These are phyloP conservation scores for Suillus spraguei DNA, from an alignment of 768 basidiomycete genomes.

Conservation along the genomic window DNA sequence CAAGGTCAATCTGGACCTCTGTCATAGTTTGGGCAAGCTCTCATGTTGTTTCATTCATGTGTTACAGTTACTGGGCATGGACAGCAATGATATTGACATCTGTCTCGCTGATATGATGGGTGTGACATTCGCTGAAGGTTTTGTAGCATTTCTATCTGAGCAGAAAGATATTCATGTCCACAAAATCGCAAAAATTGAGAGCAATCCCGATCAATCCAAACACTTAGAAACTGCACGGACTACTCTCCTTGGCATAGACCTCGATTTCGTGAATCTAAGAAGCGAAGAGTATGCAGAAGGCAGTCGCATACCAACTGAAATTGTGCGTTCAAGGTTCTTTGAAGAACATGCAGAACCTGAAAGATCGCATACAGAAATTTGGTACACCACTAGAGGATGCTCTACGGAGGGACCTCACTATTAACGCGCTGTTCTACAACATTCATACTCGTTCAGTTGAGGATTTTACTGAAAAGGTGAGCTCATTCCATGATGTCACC, in stretches of 20 bases:
- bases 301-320: constrained; percentile 86
- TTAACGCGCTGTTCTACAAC: constrained; percentile 97
- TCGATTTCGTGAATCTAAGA: constrained; percentile 93
- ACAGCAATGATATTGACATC: constrained; percentile 93
- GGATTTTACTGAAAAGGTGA: constrained; percentile 81
- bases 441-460: constrained; percentile 85
- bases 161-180: constrained; percentile 33
- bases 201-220: constrained; percentile 96
- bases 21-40: constrained; percentile 9
- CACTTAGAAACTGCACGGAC: constrained; percentile 95
- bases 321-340: constrained; percentile 54
- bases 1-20: constrained; percentile 62
- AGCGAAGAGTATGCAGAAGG: constrained; percentile 88
- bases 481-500: constrained; percentile 1
- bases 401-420: constrained; percentile 87
- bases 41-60: constrained; percentile 18
- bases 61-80: constrained; percentile 70
- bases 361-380: constrained; percentile 58
- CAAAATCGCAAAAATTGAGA: constrained; percentile 81
- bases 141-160: constrained; percentile 57
- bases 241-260: constrained; percentile 73
- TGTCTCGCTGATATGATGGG: constrained; percentile 92
- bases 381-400: constrained; percentile 95
- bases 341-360: constrained; percentile 10
- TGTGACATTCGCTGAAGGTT: constrained; percentile 78